phyloP scores from a whole-genome alignment of 768 basidiomycete genomes.

The Mycena amicta region DNA sequence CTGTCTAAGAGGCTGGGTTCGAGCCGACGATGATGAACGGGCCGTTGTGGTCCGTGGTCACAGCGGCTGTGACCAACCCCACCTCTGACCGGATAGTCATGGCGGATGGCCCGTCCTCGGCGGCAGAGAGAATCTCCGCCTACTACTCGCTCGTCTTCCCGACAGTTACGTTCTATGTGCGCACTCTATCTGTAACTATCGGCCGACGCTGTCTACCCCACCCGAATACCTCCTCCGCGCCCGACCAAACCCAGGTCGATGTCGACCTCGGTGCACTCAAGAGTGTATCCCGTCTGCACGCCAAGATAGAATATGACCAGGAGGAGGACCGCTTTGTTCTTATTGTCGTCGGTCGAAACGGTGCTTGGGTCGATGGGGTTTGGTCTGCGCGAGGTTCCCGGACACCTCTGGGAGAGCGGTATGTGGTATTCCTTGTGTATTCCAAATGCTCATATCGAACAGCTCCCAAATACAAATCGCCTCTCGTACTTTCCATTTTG shows the following conservation, averaged over 20 bases:
- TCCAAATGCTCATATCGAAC: conserved; percentile 18
- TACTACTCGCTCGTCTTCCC: conserved; percentile 95
- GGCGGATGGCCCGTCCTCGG: conserved; percentile 24
- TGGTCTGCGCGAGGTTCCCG: conserved; percentile 89
- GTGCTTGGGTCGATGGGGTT: conserved; percentile 97
- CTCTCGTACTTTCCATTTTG: conserved; percentile 94
- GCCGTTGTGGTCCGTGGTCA: no score
- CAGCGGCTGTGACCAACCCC: no score
- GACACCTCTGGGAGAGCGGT: conserved; percentile 87
- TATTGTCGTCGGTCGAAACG: conserved; percentile 92
- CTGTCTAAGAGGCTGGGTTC: neutral
- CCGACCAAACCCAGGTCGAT: conserved; percentile 65
- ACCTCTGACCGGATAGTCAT: no score
- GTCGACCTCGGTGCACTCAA: conserved; percentile 95
- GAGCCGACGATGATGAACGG: no score
- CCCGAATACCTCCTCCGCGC: conserved; percentile 54
- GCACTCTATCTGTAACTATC: conserved; percentile 92
- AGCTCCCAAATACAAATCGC: conserved; percentile 98
- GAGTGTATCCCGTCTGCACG: conserved; percentile 96
- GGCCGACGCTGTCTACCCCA: conserved; percentile 81
- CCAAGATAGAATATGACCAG: conserved; percentile 92
- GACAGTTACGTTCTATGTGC: conserved; percentile 94
- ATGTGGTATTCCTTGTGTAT: conserved; percentile 18
- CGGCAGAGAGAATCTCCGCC: conserved; percentile 80
- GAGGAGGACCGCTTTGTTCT: conserved; percentile 87